Conservation (phyloP, 2,329 filamentous ascomycete genomes). For the Arthrinium phaeospermum region DNA sequence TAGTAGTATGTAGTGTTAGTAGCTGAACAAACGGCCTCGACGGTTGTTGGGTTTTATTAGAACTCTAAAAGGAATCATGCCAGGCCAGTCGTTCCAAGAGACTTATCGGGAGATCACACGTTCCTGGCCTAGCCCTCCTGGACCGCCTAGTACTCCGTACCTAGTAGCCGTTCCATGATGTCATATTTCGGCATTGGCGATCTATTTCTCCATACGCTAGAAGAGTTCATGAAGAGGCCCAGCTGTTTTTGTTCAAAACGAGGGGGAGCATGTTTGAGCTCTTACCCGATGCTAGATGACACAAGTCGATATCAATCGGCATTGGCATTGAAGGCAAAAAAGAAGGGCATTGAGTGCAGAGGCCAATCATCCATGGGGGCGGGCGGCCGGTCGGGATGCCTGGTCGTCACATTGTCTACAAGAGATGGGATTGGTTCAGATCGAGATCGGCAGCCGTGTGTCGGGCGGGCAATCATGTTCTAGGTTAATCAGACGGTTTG, state of each 20-base stretch:
- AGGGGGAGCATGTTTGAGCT: conserved; percentile 5
- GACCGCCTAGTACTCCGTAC: no score
- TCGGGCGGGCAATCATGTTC: conserved; percentile 15
- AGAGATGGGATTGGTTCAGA: conserved; percentile 13
- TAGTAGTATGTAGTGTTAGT: not conserved
- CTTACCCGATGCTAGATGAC: not conserved
- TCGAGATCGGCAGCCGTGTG: conserved; percentile 17
- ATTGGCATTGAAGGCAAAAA: not conserved
- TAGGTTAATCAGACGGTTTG: conserved; percentile 13
- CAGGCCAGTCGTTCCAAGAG: not conserved
- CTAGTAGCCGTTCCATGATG: not conserved
- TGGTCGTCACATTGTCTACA: conserved; percentile 12
- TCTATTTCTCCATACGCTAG: conserved; percentile 15
- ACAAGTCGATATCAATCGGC: not conserved
- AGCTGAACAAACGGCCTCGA: conserved; percentile 7
- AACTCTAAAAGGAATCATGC: conserved; percentile 7
- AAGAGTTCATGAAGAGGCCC: not conserved
- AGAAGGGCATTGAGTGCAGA: not conserved
- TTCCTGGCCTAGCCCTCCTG: conserved; percentile 3
- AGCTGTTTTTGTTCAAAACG: not conserved
- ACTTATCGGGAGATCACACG: conserved; percentile 8
- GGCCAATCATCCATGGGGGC: not conserved
- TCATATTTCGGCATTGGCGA: conserved; percentile 19
- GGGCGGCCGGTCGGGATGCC: conserved; percentile 5
- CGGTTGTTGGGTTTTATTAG: conserved; percentile 1